Conservation (phyloP, 2,329 filamentous ascomycete genomes). For the Coniochaeta sp. region DNA sequence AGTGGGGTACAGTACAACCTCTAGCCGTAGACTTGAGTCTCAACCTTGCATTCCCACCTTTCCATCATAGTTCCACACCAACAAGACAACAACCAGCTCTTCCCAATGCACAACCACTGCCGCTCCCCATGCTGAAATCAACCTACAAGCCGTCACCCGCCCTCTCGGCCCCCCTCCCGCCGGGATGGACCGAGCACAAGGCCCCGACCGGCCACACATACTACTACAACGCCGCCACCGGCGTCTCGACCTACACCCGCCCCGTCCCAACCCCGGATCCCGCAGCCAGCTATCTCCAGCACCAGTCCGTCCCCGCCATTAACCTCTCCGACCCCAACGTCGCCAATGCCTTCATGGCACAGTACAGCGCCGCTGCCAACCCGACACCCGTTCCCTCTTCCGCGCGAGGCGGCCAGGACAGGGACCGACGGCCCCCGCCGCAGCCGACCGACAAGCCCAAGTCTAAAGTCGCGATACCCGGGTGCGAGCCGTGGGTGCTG, state of each 20-base stretch:
- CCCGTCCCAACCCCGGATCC: slow-evolving; percentile 38
- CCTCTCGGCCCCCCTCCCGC: slow-evolving; percentile 53
- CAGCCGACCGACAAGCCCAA: slow-evolving; percentile 74
- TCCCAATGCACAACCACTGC: neutral
- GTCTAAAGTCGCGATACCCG: slow-evolving; percentile 70
- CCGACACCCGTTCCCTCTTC: neutral
- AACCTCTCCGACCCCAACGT: slow-evolving; percentile 45
- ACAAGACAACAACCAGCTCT: neutral
- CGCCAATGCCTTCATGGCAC: slow-evolving; percentile 54
- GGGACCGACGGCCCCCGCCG: slow-evolving; percentile 47
- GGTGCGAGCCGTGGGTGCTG: slow-evolving; percentile 78
- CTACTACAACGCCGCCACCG: slow-evolving; percentile 77
- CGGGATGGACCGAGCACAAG: slow-evolving; percentile 90
- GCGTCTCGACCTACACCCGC: slow-evolving; percentile 79
- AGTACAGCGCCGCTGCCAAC: slow-evolving; percentile 33
- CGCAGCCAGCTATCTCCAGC: slow-evolving; percentile 31
- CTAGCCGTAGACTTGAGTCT: no score
- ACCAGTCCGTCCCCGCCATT: slow-evolving; percentile 27
- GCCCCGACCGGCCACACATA: slow-evolving; percentile 82
- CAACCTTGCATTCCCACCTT: no score
- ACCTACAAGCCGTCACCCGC: slow-evolving; percentile 57
- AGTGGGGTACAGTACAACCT: no score
- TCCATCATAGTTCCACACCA: neutral
- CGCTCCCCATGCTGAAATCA: slow-evolving; percentile 59
- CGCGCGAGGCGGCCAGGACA: slow-evolving; percentile 12